A percentile compares a stretch with the other conserved stretches of the same genome.
phyloP scores from a whole-genome alignment of 2,329 filamentous ascomycete genomes.

The Plenodomus biglobosus region DNA sequence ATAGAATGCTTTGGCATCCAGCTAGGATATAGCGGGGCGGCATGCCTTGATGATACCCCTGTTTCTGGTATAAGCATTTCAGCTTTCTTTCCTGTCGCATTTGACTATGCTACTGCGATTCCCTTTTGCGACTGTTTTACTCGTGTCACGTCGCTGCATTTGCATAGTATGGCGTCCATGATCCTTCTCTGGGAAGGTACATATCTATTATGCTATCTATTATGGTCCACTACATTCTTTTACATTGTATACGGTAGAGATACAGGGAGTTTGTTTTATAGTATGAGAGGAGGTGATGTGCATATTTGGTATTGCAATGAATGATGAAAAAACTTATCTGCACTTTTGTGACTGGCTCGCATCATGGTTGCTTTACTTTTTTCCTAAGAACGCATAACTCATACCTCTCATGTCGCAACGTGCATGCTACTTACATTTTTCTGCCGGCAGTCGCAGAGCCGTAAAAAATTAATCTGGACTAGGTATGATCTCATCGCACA shows the following conservation, averaged over 20 bases:
- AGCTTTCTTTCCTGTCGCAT: neutral
- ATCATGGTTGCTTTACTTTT: too few species aligned
- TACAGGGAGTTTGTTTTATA: neutral
- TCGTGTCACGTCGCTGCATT: slow-evolving; percentile 9
- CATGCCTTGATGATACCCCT: slow-evolving; percentile 14
- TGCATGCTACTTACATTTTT: too few species aligned
- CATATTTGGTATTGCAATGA: neutral
- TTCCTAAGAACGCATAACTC: too few species aligned
- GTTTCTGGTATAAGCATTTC: neutral
- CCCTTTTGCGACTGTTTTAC: neutral
- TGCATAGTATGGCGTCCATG: slow-evolving; percentile 20
- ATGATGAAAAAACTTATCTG: neutral
- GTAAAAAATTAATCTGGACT: neutral
- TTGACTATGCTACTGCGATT: neutral
- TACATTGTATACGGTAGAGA: neutral
- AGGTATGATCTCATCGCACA: slow-evolving; percentile 21
- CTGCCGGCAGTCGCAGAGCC: too few species aligned
- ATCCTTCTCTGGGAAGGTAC: neutral
- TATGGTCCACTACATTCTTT: neutral
- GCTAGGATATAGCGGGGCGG: slow-evolving; percentile 4
- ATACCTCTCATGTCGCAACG: too few species aligned
- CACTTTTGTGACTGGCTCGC: too few species aligned
- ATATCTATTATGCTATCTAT: too few species aligned
- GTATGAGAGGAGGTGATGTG: neutral
- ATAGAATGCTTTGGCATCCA: neutral